A percentile compares a stretch with the other conserved stretches of the same genome.
Conservation (phyloP, 2,329 filamentous ascomycete genomes). For the Verticillium albo-atrum region DNA sequence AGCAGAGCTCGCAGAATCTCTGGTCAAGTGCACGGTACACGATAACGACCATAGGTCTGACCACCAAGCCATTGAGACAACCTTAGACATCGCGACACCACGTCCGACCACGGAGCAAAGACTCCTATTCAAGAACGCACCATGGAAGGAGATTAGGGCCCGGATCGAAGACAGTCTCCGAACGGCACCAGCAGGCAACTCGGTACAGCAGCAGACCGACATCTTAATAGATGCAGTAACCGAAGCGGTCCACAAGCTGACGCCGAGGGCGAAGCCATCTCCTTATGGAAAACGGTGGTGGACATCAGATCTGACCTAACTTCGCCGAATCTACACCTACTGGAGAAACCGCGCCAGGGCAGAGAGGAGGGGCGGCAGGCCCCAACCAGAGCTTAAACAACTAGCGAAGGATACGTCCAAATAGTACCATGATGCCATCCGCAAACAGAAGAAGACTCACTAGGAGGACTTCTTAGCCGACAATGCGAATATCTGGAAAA, state of each 20-base stretch:
- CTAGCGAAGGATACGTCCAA: constrained; percentile 15
- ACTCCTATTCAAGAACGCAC: constrained; percentile 20
- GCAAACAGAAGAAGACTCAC: constrained; percentile 17
- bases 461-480: constrained; percentile 21
- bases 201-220: constrained; percentile 1
- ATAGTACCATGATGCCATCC: constrained; percentile 19
- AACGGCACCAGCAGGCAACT: constrained; percentile 16
- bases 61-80: constrained; percentile 21
- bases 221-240: background rate
- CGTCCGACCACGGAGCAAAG: constrained; percentile 5
- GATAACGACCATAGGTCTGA: constrained; percentile 21
- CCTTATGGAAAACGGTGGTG: too few species aligned
- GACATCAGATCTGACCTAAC: too few species aligned
- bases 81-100: constrained; percentile 17
- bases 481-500: constrained; percentile 21
- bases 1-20: constrained; percentile 11
- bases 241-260: constrained; percentile 1
- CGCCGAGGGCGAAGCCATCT: constrained; percentile 18
- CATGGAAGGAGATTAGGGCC: constrained; percentile 16
- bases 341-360: too few species aligned
- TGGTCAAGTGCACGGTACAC: constrained; percentile 11
- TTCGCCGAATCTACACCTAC: too few species aligned
- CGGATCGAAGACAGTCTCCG: constrained; percentile 2
- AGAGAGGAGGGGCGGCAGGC: too few species aligned
- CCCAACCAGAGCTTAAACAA: constrained; percentile 6